phyloP scores from a whole-genome alignment of 352 stramenopile species.

The Pythium dissimile region DNA sequence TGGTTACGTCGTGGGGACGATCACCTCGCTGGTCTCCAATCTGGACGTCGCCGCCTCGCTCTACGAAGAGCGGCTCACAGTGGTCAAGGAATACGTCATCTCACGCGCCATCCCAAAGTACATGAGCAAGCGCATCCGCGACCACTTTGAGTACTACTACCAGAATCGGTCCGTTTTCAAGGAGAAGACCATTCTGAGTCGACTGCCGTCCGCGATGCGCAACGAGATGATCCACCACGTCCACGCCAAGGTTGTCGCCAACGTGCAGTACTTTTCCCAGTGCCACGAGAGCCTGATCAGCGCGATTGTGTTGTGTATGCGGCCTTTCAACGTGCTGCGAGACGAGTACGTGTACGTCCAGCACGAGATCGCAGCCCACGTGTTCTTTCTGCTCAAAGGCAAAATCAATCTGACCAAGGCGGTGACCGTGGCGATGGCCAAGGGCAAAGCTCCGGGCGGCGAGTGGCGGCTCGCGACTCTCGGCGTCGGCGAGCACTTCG shows the following conservation, averaged over 20 bases:
- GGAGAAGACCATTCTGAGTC: constrained; percentile 59
- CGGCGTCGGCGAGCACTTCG: constrained; percentile 66
- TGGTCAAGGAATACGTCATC: constrained; percentile 86
- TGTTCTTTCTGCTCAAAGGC: constrained; percentile 82
- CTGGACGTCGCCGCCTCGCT: constrained; percentile 65
- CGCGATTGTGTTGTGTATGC: constrained; percentile 81
- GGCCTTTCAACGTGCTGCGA: constrained; percentile 67
- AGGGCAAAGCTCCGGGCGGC: constrained; percentile 14
- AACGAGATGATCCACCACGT: constrained; percentile 86
- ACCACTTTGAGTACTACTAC: constrained; percentile 86
- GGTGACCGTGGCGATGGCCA: constrained; percentile 29
- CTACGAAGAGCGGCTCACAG: constrained; percentile 76
- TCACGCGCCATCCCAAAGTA: constrained; percentile 70
- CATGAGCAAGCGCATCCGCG: constrained; percentile 66
- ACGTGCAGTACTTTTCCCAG: constrained; percentile 64
- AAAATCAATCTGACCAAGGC: constrained; percentile 66
- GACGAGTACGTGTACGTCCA: constrained; percentile 80
- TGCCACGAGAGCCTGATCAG: constrained; percentile 81
- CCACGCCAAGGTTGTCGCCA: constrained; percentile 63
- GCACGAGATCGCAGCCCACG: constrained; percentile 79
- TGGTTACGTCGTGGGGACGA: constrained; percentile 83
- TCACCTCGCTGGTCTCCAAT: constrained; percentile 78
- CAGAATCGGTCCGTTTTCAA: constrained; percentile 84
- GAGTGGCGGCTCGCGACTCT: constrained; percentile 50
- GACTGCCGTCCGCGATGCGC: constrained; percentile 65